Percentiles rank a stretch among this genome's conserved stretches.
Evolutionary conservation across 208 protist species (phyloP).

Genomic region (Leishmania major): DNA sequence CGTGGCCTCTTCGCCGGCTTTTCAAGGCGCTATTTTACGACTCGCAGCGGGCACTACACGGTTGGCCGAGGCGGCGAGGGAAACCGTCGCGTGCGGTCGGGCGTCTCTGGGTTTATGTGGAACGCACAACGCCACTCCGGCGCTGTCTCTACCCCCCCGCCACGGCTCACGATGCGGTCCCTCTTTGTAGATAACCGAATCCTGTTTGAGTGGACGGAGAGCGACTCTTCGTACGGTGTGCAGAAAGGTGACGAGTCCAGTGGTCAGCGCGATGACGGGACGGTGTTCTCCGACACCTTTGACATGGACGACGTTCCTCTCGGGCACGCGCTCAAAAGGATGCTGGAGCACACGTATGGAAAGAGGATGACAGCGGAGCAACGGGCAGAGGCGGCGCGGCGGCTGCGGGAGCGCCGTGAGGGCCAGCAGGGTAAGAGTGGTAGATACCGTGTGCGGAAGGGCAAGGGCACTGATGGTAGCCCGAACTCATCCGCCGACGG

Average conservation of each 20-base stretch:
- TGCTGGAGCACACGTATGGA: conserved; percentile 46
- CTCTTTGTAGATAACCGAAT: conserved; percentile 4
- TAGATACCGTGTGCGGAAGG: background rate
- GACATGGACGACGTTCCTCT: background rate
- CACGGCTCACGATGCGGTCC: conserved; percentile 8
- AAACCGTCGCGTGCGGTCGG: conserved; percentile 38
- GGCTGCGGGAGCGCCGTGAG: conserved; percentile 32
- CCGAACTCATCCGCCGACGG: background rate
- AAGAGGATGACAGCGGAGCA: conserved; percentile 38
- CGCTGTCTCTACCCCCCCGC: background rate
- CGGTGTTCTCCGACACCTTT: background rate
- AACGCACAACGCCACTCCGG: background rate
- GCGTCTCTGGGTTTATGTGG: conserved; percentile 41
- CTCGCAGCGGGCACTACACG: conserved; percentile 50
- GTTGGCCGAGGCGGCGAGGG: conserved; percentile 24
- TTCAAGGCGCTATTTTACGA: conserved; percentile 24
- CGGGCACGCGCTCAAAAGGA: conserved; percentile 9
- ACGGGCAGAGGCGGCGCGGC: conserved; percentile 27
- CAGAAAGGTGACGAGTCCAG: background rate
- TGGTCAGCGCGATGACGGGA: background rate
- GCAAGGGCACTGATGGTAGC: background rate
- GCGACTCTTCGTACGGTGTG: background rate
- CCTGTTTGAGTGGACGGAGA: conserved; percentile 7
- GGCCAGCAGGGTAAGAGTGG: conserved; percentile 9
- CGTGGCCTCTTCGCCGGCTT: conserved; percentile 60